Base-by-base conservation (phyloP, 352 stramenopile genomes). In the Globisporangium canariense region DNA sequence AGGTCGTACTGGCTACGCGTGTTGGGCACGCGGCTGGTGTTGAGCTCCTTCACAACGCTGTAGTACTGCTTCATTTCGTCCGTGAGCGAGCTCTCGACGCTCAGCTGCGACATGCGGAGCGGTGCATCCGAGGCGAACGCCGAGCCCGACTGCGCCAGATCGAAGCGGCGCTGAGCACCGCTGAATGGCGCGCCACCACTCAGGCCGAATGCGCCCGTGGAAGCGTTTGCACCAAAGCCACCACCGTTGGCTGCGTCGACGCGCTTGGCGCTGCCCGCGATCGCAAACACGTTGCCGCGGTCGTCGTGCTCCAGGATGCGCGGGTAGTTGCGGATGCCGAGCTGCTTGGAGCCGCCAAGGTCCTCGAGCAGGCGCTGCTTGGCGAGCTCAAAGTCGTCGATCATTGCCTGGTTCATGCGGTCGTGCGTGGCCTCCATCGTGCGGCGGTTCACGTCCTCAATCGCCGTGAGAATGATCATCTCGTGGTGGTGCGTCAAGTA, bases 401-500 rank as follows among this genome's bases (percentile, higher is more conserved):
- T 92, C 77, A 95, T 90, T 34, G 86, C 80, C 36, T 88, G 81
- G 71, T 93, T 92, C 80, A 92, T 93, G 54, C 78, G 79, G 57
- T 95, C 84, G 60, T 95, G 86, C 4, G 83, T 92, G 18, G 82
- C 76, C 50, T 90, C 80, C 53, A 92, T 86, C 14, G 82, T 94
- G 70, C 78, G 85, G 54, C 77, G 83, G 62, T 86, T 91, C 16
- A 90, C 84, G 61, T 96, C 87, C 60, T 97, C 88, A 41, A 97
- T 93, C 54, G 89, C 86, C n/a, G 86, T 94, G 34, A 96, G 71
- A 43, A 96, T 80, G 69, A 97, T 94, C 85, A 96, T 96, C 66
- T 97, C 89, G 72, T 97, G 89, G 72, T 97, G 89, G 68, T 96
- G 88, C 47, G 81, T 86, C 54, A 97, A 67, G 72, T 95, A 96